Conservation (phyloP, 2,329 filamentous ascomycete genomes). For the Clonostachys chloroleuca region DNA sequence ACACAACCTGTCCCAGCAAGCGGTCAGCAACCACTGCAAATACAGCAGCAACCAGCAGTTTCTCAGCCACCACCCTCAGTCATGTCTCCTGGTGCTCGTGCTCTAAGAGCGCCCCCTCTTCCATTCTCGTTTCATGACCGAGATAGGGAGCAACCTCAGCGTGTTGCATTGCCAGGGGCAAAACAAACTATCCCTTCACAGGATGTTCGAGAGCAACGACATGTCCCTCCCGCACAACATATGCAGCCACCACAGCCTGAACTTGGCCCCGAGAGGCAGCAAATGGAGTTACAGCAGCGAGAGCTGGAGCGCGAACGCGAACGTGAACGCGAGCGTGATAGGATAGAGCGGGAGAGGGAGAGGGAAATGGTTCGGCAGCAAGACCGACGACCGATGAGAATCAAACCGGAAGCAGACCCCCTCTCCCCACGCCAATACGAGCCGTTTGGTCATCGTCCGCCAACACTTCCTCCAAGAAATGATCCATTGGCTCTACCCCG, state of each 20-base stretch:
- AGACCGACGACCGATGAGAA: conserved; percentile 19
- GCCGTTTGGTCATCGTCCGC: conserved; percentile 31
- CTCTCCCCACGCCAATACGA: conserved; percentile 16
- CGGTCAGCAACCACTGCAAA: conserved; percentile 17
- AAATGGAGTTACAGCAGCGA: conserved; percentile 18
- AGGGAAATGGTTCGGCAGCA: conserved; percentile 33
- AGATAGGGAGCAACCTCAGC: conserved; percentile 28
- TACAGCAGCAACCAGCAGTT: conserved; percentile 25
- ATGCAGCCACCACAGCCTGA: conserved; percentile 24
- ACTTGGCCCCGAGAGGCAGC: conserved; percentile 23
- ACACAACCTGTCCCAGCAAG: conserved; percentile 10
- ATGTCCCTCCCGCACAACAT: conserved; percentile 25
- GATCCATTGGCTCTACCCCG: conserved; percentile 34
- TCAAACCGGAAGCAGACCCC: too few relatives aligned
- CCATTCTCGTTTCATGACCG: conserved; percentile 9
- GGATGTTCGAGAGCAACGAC: conserved; percentile 14
- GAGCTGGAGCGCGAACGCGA: conserved; percentile 14
- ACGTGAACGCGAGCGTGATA: conserved; percentile 12
- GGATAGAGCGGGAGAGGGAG: conserved; percentile 21
- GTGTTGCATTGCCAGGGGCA: conserved; percentile 29
- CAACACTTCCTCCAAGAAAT: conserved; percentile 29
- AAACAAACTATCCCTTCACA: conserved; percentile 23
- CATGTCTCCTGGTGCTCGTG: conserved; percentile 39
- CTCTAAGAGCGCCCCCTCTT: conserved; percentile 11
- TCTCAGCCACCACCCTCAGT: conserved; percentile 31